Conservation (phyloP, 768 basidiomycete genomes). For the Piloderma croceum region DNA sequence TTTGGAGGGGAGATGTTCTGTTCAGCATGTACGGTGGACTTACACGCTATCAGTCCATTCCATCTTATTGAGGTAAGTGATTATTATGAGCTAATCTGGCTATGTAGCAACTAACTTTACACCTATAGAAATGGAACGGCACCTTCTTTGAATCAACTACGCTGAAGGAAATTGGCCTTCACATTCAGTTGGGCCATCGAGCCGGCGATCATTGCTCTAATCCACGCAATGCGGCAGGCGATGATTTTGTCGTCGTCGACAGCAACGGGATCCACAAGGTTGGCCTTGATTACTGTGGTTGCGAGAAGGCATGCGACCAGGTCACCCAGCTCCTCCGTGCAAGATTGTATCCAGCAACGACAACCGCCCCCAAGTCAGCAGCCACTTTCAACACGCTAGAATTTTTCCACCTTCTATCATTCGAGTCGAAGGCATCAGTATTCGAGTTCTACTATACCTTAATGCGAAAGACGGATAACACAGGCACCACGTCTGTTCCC, state of each 20-base stretch:
- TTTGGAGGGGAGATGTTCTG: not conserved
- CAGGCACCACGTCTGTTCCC: conserved; percentile 2
- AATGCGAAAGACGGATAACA: conserved; percentile 5
- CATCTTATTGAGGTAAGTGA: not conserved
- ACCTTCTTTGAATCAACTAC: not conserved
- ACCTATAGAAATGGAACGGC: not conserved
- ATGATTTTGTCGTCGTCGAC: conserved; percentile 4
- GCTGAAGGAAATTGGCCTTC: not conserved
- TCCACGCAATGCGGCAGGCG: not conserved
- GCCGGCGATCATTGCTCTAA: not conserved
- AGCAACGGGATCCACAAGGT: conserved; percentile 12
- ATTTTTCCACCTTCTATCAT: conserved; percentile 6
- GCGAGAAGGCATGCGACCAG: not conserved
- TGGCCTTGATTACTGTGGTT: conserved; percentile 9
- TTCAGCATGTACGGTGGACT: not conserved
- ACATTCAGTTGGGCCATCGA: not conserved
- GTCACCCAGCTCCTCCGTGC: conserved; percentile 3
- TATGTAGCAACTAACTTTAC: not conserved
- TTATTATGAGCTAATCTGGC: not conserved
- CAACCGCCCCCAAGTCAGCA: conserved; percentile 8
- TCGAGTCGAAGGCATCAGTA: conserved; percentile 8
- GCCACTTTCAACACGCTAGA: conserved; percentile 11
- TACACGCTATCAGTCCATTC: not conserved
- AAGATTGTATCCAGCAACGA: conserved; percentile 13
- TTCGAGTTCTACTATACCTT: conserved; percentile 11